Conservation (phyloP, 495 filamentous ascomycete species). For the Lasiosphaeris hirsuta region DNA sequence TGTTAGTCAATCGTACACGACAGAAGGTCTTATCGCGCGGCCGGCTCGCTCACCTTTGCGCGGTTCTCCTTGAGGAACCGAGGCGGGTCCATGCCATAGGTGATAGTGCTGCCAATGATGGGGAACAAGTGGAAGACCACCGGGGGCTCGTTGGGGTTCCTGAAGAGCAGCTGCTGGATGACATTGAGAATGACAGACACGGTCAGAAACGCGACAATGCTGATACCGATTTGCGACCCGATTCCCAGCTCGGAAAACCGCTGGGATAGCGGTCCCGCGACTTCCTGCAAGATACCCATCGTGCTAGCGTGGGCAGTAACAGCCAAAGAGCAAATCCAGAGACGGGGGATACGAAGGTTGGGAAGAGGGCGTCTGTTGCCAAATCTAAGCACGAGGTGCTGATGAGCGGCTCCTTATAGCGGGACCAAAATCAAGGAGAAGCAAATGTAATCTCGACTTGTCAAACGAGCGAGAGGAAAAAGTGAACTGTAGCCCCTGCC, state of each 20-base stretch:
- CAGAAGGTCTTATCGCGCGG: neutral
- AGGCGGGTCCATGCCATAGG: constrained; percentile 81
- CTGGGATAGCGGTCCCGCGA: constrained; percentile 43
- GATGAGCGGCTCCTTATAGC: too few relatives aligned
- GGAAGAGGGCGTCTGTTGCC: neutral
- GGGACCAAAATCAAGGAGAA: too few relatives aligned
- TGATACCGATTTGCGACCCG: constrained; percentile 44
- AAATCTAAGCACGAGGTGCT: neutral
- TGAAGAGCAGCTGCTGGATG: constrained; percentile 63
- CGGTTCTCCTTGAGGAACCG: constrained; percentile 69
- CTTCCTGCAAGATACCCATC: constrained; percentile 52
- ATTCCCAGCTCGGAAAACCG: constrained; percentile 41
- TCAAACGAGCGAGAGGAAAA: neutral
- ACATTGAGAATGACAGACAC: constrained; percentile 63
- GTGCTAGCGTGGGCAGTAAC: constrained; percentile 4
- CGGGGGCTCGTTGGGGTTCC: constrained; percentile 70
- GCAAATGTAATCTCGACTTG: neutral
- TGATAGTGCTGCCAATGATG: constrained; percentile 71
- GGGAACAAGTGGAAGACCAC: constrained; percentile 84
- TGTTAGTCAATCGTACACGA: neutral
- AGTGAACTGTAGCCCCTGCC: constrained; percentile 4
- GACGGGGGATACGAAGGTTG: neutral
- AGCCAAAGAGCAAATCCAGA: neutral
- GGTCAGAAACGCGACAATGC: constrained; percentile 45
- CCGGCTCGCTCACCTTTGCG: constrained; percentile 55